phyloP scores from a whole-genome alignment of 768 basidiomycete species.

The Cystobasidium ongulense region DNA sequence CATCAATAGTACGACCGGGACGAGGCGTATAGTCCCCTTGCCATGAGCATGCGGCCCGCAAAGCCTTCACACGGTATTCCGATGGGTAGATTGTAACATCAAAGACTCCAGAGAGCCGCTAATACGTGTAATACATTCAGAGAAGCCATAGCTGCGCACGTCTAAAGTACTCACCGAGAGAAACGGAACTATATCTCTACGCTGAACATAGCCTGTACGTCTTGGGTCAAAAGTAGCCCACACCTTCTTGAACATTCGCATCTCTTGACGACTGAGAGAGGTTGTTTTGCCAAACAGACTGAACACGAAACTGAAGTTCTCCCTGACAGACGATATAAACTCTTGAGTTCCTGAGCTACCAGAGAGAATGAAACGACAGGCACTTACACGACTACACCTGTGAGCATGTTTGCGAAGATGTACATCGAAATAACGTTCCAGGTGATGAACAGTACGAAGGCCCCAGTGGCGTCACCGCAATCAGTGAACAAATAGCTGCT shows the following conservation, averaged over 20 bases:
- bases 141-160: background rate
- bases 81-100: slow-evolving; percentile 76
- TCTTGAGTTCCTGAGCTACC: background rate
- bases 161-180: slow-evolving; percentile 58
- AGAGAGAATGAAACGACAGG: background rate
- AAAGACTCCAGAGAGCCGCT: slow-evolving; percentile 74
- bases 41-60: slow-evolving; percentile 48
- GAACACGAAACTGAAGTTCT: slow-evolving; percentile 92
- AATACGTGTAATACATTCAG: background rate
- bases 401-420: slow-evolving; percentile 92
- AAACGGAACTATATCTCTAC: slow-evolving; percentile 64
- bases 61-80: slow-evolving; percentile 57
- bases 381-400: slow-evolving; percentile 52
- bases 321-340: slow-evolving; percentile 39
- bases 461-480: slow-evolving; percentile 74
- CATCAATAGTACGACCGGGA: slow-evolving; percentile 46
- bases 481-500: slow-evolving; percentile 58
- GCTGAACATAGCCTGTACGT: slow-evolving; percentile 68
- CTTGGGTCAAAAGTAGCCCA: slow-evolving; percentile 79
- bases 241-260: slow-evolving; percentile 86
- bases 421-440: slow-evolving; percentile 81
- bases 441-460: slow-evolving; percentile 76
- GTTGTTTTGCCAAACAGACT: slow-evolving; percentile 73
- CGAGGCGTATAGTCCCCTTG: slow-evolving; percentile 31
- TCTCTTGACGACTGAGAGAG: slow-evolving; percentile 76